These are phyloP conservation scores for Saussurea involucrata DNA, from an alignment of 129 eudicot genomes.

Conservation along the genomic window DNA sequence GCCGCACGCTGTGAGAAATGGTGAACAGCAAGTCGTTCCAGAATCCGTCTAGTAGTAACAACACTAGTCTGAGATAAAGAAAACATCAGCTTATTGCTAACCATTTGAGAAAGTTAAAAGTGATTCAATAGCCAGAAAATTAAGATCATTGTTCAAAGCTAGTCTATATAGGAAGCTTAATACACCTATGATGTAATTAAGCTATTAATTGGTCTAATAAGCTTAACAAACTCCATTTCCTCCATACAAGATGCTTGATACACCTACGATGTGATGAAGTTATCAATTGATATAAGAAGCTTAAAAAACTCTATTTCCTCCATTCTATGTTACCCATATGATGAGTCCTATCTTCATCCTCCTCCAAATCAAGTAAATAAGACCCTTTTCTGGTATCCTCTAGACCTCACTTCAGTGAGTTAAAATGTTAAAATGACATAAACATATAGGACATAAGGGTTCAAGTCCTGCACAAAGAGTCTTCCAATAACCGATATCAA, in stretches of 20 bases:
- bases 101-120: neutral
- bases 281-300: neutral
- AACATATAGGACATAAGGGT: neutral
- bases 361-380: neutral
- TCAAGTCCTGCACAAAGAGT: neutral
- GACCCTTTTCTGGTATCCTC: neutral
- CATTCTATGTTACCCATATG: neutral
- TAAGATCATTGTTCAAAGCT: neutral
- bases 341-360: neutral
- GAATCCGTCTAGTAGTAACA: slow-evolving; percentile 76
- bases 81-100: slow-evolving; percentile 5
- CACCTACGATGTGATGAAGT: neutral
- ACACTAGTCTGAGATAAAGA: slow-evolving; percentile 56
- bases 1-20: slow-evolving; percentile 73
- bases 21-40: slow-evolving; percentile 81
- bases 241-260: neutral
- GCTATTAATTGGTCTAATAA: neutral
- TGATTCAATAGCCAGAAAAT: neutral
- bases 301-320: neutral
- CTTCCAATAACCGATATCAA: neutral
- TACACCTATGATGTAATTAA: neutral
- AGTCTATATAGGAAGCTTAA: neutral
- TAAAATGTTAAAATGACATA: neutral
- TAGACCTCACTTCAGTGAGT: neutral
- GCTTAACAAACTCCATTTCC: neutral